Percentiles rank a stretch among this genome's conserved stretches.
Conservation (phyloP, 1,139 yeast species). For the Yamadazyma buinensis region DNA sequence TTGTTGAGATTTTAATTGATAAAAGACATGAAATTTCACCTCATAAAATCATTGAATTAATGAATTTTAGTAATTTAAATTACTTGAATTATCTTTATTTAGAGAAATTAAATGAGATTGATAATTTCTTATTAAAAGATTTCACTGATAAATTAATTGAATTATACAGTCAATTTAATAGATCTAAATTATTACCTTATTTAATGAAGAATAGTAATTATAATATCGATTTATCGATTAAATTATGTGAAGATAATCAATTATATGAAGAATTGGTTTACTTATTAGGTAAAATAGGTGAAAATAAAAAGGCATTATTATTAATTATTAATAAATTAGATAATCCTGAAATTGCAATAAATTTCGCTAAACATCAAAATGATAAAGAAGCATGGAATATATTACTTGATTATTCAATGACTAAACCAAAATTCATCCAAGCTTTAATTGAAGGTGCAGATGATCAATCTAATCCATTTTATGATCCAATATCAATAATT, state of each 20-base stretch:
- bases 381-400: constrained; percentile 79
- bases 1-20: constrained; percentile 56
- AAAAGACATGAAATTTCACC: constrained; percentile 66
- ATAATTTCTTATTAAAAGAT: constrained; percentile 48
- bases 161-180: constrained; percentile 61
- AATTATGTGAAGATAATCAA: constrained; percentile 52
- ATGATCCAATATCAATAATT: constrained; percentile 69
- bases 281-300: constrained; percentile 80
- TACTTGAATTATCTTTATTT: constrained; percentile 59
- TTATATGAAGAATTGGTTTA: constrained; percentile 71
- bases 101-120: constrained; percentile 50
- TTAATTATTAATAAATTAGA: constrained; percentile 72
- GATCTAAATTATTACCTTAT: constrained; percentile 51
- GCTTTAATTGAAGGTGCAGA: constrained; percentile 71
- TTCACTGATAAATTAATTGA: constrained; percentile 66
- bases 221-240: constrained; percentile 65
- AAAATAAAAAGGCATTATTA: constrained; percentile 67
- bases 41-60: constrained; percentile 40
- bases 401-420: constrained; percentile 65
- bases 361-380: constrained; percentile 69
- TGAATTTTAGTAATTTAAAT: constrained; percentile 43
- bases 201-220: constrained; percentile 47
- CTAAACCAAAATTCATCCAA: constrained; percentile 69
- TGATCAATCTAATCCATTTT: constrained; percentile 42
- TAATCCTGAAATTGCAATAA: constrained; percentile 79